phyloP scores from a whole-genome alignment of 768 basidiomycete species.

The Boletus rubropictus region DNA sequence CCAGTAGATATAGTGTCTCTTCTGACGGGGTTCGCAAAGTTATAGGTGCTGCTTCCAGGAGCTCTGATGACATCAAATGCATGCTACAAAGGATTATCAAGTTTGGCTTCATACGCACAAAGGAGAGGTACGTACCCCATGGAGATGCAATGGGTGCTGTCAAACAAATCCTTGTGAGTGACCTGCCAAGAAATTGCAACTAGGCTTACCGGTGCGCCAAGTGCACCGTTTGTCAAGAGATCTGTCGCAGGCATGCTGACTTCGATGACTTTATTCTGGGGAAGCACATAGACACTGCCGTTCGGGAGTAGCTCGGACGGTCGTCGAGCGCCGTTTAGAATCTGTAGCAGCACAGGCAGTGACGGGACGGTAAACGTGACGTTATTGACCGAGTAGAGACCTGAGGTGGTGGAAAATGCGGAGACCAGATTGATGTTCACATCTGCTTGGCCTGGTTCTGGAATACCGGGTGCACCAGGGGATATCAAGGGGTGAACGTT shows the following conservation, averaged over 20 bases:
- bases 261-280: conserved; percentile 40
- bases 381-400: conserved; percentile 23
- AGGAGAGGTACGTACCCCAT: conserved; percentile 34
- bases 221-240: neutral
- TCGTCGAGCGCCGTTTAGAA: conserved; percentile 33
- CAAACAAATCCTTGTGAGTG: neutral
- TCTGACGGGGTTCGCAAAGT: conserved; percentile 46
- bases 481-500: conserved; percentile 30
- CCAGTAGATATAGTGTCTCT: conserved; percentile 41
- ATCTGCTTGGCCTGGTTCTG: conserved; percentile 36
- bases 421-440: conserved; percentile 34
- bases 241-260: conserved; percentile 32
- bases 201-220: conserved; percentile 12
- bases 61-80: conserved; percentile 37
- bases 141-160: conserved; percentile 39
- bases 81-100: conserved; percentile 26
- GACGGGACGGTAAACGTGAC: conserved; percentile 29
- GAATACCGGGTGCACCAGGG: conserved; percentile 28
- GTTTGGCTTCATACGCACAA: neutral
- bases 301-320: conserved; percentile 36
- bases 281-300: conserved; percentile 39
- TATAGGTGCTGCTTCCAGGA: conserved; percentile 34
- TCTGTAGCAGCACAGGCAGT: conserved; percentile 40
- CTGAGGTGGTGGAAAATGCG: neutral
- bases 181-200: neutral